A percentile compares a stretch with the other conserved stretches of the same genome.
phyloP scores from a whole-genome alignment of 495 filamentous ascomycete species.

The Penicillium ucsense region DNA sequence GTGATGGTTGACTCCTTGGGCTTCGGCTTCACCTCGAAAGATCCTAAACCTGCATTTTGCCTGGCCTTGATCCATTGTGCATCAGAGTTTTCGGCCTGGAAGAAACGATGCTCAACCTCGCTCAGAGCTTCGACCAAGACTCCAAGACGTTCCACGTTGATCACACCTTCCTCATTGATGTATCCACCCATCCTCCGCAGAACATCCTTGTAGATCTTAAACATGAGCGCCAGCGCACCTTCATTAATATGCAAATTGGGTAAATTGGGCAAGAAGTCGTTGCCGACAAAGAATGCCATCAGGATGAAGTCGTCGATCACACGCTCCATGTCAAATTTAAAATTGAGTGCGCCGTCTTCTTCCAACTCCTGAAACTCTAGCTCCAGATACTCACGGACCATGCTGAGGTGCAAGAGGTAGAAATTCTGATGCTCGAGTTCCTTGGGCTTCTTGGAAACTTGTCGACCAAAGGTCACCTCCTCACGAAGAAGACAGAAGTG shows the following conservation, averaged over 20 bases:
- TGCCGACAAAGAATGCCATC: conserved; percentile 99
- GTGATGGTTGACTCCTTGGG: conserved; percentile 59
- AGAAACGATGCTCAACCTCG: conserved; percentile 80
- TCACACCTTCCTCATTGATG: conserved; percentile 89
- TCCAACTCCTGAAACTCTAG: conserved; percentile 93
- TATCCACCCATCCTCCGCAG: conserved; percentile 86
- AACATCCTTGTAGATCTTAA: conserved; percentile 87
- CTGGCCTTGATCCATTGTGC: conserved; percentile 87
- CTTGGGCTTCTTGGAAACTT: conserved; percentile 76
- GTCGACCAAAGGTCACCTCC: conserved; percentile 92
- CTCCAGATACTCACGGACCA: conserved; percentile 94
- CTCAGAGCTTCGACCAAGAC: conserved; percentile 75
- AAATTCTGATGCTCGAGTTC: conserved; percentile 99
- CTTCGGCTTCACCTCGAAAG: conserved; percentile 52
- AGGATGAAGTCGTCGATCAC: conserved; percentile 99
- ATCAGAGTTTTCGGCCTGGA: conserved; percentile 82
- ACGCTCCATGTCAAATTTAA: conserved; percentile 88
- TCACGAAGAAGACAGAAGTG: conserved; percentile 97
- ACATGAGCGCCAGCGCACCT: conserved; percentile 91
- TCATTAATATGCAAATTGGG: conserved; percentile 98
- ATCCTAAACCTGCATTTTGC: conserved; percentile 25
- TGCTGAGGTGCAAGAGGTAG: conserved; percentile 92
- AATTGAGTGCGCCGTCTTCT: conserved; percentile 59
- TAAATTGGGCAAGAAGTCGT: conserved; percentile 96
- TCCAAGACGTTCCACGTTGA: conserved; percentile 71